These are phyloP conservation scores for Collybia mongolica DNA, from an alignment of 768 basidiomycete genomes.

Conservation along the genomic window DNA sequence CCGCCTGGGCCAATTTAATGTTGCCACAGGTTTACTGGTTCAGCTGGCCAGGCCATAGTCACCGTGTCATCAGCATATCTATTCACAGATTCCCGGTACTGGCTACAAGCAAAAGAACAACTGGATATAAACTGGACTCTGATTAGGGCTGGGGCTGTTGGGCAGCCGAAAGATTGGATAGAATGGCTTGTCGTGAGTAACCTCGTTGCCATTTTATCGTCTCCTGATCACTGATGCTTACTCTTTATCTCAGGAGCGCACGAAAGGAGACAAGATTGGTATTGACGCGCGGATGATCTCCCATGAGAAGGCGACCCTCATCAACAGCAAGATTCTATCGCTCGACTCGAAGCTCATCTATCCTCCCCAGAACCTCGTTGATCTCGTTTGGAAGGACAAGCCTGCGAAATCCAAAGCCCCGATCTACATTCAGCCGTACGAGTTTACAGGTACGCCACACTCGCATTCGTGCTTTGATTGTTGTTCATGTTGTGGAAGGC, in stretches of 20 bases:
- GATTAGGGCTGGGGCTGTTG: slow-evolving; percentile 51
- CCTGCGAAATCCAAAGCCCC: slow-evolving; percentile 65
- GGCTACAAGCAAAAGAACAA: slow-evolving; percentile 72
- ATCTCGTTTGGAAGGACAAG: slow-evolving; percentile 79
- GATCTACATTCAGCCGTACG: slow-evolving; percentile 66
- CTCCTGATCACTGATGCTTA: neutral
- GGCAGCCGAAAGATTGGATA: slow-evolving; percentile 70
- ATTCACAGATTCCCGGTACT: slow-evolving; percentile 80
- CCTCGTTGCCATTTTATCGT: slow-evolving; percentile 2
- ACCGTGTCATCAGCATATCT: slow-evolving; percentile 69
- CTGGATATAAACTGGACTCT: slow-evolving; percentile 75
- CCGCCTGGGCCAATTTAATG: neutral
- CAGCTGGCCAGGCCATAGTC: slow-evolving; percentile 71
- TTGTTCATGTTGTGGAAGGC: slow-evolving; percentile 28
- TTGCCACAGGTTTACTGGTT: slow-evolving; percentile 28
- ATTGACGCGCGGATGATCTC: slow-evolving; percentile 85
- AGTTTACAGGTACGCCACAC: slow-evolving; percentile 56
- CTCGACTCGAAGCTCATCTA: slow-evolving; percentile 70
- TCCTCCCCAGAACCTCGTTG: slow-evolving; percentile 82
- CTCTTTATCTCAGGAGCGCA: slow-evolving; percentile 28
- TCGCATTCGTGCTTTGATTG: neutral
- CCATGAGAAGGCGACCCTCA: slow-evolving; percentile 61
- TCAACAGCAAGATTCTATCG: slow-evolving; percentile 54
- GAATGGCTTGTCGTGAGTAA: slow-evolving; percentile 68
- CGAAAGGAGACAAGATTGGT: slow-evolving; percentile 58